Evolutionary conservation across 2,329 filamentous ascomycete genomes (phyloP).

Genomic region (Aspergillus sp.): DNA sequence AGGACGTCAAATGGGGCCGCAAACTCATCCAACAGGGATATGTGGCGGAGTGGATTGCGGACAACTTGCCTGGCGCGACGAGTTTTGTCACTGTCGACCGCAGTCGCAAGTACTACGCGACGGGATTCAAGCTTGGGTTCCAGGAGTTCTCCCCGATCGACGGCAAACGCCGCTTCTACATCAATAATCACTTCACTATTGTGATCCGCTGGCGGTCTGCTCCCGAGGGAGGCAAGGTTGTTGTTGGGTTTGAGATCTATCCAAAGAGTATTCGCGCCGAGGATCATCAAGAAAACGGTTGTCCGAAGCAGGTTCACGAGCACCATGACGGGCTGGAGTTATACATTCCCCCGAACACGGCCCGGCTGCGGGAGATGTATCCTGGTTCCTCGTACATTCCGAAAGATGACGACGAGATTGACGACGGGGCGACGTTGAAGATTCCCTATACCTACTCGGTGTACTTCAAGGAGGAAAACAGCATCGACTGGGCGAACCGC

Average conservation of each 20-base stretch:
- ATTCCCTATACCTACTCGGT: conserved; percentile 88
- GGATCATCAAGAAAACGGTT: conserved; percentile 62
- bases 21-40: conserved; percentile 75
- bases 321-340: conserved; percentile 67
- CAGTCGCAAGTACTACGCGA: conserved; percentile 80
- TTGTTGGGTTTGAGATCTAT: conserved; percentile 88
- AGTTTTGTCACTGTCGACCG: conserved; percentile 86
- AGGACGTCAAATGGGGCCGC: conserved; percentile 64
- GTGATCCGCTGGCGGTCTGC: conserved; percentile 75
- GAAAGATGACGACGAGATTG: conserved; percentile 54
- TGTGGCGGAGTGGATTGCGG: conserved; percentile 89
- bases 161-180: conserved; percentile 64
- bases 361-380: conserved; percentile 54
- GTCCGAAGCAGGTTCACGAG: conserved; percentile 64
- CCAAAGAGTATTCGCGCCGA: conserved; percentile 73
- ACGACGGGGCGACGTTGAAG: conserved; percentile 64
- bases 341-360: conserved; percentile 62
- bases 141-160: conserved; percentile 62
- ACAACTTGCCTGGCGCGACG: conserved; percentile 84
- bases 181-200: conserved; percentile 87
- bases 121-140: conserved; percentile 85
- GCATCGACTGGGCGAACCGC: conserved; percentile 75
- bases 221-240: conserved; percentile 69
- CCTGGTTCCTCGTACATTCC: conserved; percentile 60
- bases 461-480: conserved; percentile 80